Conservation (phyloP, 805 yeast genomes). For the Hanseniaspora vineae region DNA sequence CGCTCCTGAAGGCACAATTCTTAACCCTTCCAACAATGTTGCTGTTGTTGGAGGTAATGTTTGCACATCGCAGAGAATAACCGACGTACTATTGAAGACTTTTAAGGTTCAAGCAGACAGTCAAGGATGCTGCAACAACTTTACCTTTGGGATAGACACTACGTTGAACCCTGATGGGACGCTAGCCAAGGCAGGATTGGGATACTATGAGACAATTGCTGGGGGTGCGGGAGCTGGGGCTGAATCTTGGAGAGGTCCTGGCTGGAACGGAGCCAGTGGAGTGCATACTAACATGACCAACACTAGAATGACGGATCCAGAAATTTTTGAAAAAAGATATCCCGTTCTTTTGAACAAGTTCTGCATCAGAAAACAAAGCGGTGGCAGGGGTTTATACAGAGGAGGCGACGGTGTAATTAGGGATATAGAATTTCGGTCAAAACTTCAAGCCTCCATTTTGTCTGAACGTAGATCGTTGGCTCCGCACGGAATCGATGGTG, state of each 20-base stretch:
- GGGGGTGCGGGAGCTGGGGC: constrained; percentile 86
- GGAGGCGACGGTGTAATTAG: constrained; percentile 87
- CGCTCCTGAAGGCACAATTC: constrained; percentile 48
- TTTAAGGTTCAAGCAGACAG: constrained; percentile 88
- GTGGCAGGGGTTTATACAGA: constrained; percentile 57
- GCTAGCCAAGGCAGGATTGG: constrained; percentile 43
- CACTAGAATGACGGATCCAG: constrained; percentile 86
- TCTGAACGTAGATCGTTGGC: constrained; percentile 77
- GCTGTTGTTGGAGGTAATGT: constrained; percentile 96
- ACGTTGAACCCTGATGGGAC: constrained; percentile 31
- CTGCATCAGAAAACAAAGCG: constrained; percentile 57
- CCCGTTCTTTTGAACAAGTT: constrained; percentile 71
- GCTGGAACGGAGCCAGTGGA: constrained; percentile 79
- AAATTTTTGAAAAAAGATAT: constrained; percentile 75
- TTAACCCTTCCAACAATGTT: constrained; percentile 70
- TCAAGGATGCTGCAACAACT: constrained; percentile 90
- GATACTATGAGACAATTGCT: constrained; percentile 88
- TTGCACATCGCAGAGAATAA: constrained; percentile 85
- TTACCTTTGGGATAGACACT: constrained; percentile 66
- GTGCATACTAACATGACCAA: constrained; percentile 92
- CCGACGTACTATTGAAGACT: constrained; percentile 79
- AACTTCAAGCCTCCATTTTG: constrained; percentile 64
- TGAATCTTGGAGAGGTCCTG: constrained; percentile 40
- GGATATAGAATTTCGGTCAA: constrained; percentile 66
- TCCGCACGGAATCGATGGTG: constrained; percentile 83